These are phyloP conservation scores for Annulohypoxylon stygium DNA, from an alignment of 495 filamentous ascomycete species.

Conservation along the genomic window DNA sequence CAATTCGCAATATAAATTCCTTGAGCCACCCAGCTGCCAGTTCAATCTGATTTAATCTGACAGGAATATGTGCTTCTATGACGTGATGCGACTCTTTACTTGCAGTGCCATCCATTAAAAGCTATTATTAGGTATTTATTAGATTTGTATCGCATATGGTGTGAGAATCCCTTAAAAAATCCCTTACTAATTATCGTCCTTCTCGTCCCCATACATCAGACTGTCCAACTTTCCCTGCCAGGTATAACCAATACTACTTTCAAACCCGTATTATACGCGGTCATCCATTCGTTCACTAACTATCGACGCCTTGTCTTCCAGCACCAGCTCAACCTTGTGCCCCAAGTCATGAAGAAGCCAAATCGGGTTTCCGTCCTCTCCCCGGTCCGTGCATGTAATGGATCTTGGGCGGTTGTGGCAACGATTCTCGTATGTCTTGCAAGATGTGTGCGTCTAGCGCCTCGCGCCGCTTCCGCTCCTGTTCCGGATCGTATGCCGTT, in stretches of 20 bases:
- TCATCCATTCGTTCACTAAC: neutral
- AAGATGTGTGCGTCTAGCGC: constrained; percentile 49
- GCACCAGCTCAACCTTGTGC: neutral
- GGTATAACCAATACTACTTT: neutral
- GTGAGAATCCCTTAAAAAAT: neutral
- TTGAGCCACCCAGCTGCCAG: constrained; percentile 5
- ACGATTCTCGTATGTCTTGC: constrained; percentile 44
- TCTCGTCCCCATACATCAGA: neutral
- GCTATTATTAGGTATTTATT: constrained; percentile 7
- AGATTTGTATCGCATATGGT: neutral
- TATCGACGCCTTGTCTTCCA: neutral
- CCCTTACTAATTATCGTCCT: neutral
- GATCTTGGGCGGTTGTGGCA: constrained; percentile 48
- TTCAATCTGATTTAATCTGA: neutral
- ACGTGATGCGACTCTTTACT: neutral
- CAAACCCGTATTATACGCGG: neutral
- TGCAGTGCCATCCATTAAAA: neutral
- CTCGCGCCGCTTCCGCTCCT: constrained; percentile 43
- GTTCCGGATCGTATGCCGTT: constrained; percentile 50
- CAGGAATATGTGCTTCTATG: neutral
- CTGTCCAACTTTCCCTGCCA: neutral
- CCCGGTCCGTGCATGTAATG: constrained; percentile 49
- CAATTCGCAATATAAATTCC: constrained; percentile 10
- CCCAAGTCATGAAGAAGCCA: constrained; percentile 1
- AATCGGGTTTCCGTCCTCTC: constrained; percentile 42